These are phyloP conservation scores for Trypanosoma mega DNA, from an alignment of 208 protist species.

Conservation along the genomic window DNA sequence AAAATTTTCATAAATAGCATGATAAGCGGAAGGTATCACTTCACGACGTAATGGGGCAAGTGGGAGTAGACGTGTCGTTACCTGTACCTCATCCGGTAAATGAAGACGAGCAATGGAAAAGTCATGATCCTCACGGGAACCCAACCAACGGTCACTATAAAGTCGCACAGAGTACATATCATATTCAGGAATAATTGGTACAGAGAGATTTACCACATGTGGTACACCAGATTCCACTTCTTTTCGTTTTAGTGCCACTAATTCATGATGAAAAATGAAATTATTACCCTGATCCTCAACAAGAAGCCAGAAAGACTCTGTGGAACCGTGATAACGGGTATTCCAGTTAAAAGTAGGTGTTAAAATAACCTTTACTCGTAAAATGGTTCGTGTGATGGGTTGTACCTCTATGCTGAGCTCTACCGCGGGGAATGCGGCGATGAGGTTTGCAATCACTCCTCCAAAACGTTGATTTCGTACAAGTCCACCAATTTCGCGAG, in stretches of 20 bases:
- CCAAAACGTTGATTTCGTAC: constrained; percentile 86
- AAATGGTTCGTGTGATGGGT: constrained; percentile 97
- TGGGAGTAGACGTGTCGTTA: constrained; percentile 95
- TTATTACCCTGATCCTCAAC: constrained; percentile 97
- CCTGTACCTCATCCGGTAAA: constrained; percentile 92
- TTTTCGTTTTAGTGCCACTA: constrained; percentile 77
- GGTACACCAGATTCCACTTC: constrained; percentile 73
- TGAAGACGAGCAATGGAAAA: constrained; percentile 96
- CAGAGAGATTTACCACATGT: constrained; percentile 92
- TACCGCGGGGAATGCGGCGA: constrained; percentile 92
- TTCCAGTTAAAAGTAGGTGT: constrained; percentile 94
- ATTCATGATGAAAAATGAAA: constrained; percentile 93
- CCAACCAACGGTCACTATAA: constrained; percentile 95
- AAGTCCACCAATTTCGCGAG: constrained; percentile 81
- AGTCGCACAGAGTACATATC: constrained; percentile 96
- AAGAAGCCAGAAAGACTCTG: constrained; percentile 95
- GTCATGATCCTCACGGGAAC: constrained; percentile 81
- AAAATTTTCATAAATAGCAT: constrained; percentile 91
- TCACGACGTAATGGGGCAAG: constrained; percentile 93
- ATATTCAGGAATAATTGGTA: constrained; percentile 97
- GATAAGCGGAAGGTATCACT: constrained; percentile 87
- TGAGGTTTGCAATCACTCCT: constrained; percentile 72
- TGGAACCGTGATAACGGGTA: constrained; percentile 90
- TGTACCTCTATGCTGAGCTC: constrained; percentile 90
- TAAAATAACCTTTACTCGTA: constrained; percentile 93